Evolutionary conservation across 345 rosid genomes (phyloP), one percentile per base, ranked within the genome.

Genomic region (Camelina hispida): DNA sequence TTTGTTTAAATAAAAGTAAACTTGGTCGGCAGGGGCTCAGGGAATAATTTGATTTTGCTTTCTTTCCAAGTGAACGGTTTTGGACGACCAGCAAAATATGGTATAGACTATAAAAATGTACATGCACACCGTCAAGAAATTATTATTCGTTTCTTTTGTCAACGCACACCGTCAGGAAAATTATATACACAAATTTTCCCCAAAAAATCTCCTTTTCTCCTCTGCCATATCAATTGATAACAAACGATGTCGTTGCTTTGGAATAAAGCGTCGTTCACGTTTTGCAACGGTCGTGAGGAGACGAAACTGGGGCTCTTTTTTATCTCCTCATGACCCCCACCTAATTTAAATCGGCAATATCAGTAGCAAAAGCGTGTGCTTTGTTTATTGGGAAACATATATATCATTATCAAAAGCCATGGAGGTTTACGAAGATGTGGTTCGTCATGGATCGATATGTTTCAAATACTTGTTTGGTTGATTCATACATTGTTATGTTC

Each of bases 1-100:
- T 1, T 43, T 14, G 0, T 43, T 14, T 14, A 7, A 43, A 55
- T 54, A 6, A 4, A 51, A 66, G 7, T 34, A 9, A 51, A n/a
- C 42, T 15, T 68, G 72, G 72, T 40, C 72, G 72, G 62, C 40
- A 17, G 18, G 12, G 13, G 42, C 9, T 35, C 5, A 12, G 9
- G 50, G 37, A 52, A 52, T 25, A 46, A 28, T 16, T 56, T 43
- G 54, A 17, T n/a, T 2, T 25, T 25, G 6, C 16, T 61, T 25
- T 14, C 2, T 40, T 2, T 40, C 18, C 1, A 6, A 6, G 50
- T 46, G 50, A 46, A 46, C 9, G 6, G 50, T 23, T 23, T 40
- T 14, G 25, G 16, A 25, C 32, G 12, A 54, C 53, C 64, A 43
- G 14, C 64, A 12, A 25, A 42, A 69, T 43, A 43, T 8, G 28